Percentiles rank a stretch among this genome's conserved stretches.
Conservation (phyloP, 768 basidiomycete species). For the Phaeotremella fagi region DNA sequence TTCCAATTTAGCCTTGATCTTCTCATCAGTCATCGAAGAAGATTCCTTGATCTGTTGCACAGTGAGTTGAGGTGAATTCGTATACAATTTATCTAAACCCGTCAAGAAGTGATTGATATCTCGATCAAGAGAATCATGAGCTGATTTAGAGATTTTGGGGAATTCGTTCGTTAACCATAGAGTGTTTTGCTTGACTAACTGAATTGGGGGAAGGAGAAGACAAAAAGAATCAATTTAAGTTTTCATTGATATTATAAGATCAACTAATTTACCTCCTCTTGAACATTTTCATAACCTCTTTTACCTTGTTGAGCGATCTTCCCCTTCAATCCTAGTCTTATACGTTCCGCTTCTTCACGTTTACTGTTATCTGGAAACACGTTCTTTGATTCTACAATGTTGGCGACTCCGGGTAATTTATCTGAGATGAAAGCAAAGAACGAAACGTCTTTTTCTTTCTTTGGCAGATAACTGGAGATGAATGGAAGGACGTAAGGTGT, state of each 20-base stretch:
- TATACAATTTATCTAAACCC: slow-evolving; percentile 41
- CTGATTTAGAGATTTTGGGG: slow-evolving; percentile 13
- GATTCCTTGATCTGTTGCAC: slow-evolving; percentile 24
- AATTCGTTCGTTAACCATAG: slow-evolving; percentile 9
- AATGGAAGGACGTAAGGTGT: slow-evolving; percentile 32
- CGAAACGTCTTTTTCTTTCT: slow-evolving; percentile 25
- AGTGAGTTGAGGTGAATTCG: slow-evolving; percentile 20
- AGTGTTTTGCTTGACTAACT: slow-evolving; percentile 1
- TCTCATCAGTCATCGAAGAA: slow-evolving; percentile 24
- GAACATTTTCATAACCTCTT: slow-evolving; percentile 18
- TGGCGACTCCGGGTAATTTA: slow-evolving; percentile 21
- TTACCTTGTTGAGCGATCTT: slow-evolving; percentile 24
- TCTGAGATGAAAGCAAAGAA: slow-evolving; percentile 37
- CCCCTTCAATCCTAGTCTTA: slow-evolving; percentile 17
- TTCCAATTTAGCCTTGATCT: slow-evolving; percentile 14
- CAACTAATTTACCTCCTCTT: slow-evolving; percentile 24
- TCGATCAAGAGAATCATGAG: slow-evolving; percentile 22
- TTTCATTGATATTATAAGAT: no score
- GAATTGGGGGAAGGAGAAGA: neutral
- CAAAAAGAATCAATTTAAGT: no score
- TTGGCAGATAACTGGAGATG: slow-evolving; percentile 22
- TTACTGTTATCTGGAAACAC: slow-evolving; percentile 5
- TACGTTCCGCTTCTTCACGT: slow-evolving; percentile 13
- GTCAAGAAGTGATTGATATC: slow-evolving; percentile 33
- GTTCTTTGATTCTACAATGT: slow-evolving; percentile 15